Conservation (phyloP, 345 rosid species). For the Pelargonium nanum region DNA sequence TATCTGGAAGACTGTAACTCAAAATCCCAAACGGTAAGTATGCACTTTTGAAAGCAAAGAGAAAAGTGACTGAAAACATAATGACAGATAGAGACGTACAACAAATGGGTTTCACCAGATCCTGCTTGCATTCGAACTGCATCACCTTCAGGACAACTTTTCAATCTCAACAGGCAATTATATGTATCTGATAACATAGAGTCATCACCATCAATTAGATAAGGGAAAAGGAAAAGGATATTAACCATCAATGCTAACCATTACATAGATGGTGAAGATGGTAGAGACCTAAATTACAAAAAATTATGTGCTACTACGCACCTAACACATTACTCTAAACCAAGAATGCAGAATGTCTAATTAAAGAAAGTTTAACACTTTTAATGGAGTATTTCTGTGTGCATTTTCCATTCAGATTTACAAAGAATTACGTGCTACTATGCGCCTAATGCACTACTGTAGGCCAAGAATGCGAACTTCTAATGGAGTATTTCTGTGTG, state of each 20-base stretch:
- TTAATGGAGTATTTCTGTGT: background rate
- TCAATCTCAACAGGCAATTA: conserved; percentile 63
- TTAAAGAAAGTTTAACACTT: too few relatives aligned
- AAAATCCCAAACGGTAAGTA: conserved; percentile 11
- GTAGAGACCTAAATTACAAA: background rate
- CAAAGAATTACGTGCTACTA: background rate
- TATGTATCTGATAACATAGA: conserved; percentile 48
- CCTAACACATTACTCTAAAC: background rate
- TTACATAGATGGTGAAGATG: background rate
- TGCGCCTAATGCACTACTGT: background rate
- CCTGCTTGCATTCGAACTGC: conserved; percentile 77
- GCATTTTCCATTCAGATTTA: background rate
- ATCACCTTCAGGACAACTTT: conserved; percentile 76
- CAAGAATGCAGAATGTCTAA: background rate
- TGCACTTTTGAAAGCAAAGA: conserved; percentile 13
- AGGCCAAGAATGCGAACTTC: background rate
- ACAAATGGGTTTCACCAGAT: conserved; percentile 86
- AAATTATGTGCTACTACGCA: background rate
- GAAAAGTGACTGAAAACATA: conserved; percentile 1
- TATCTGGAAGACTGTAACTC: conserved; percentile 79
- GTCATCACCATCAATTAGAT: background rate
- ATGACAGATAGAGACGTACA: conserved; percentile 54
- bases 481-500: background rate
- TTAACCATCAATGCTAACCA: background rate
- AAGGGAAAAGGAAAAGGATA: background rate